Conservation (phyloP, 352 stramenopile species). For the Phytophthora sp. region DNA sequence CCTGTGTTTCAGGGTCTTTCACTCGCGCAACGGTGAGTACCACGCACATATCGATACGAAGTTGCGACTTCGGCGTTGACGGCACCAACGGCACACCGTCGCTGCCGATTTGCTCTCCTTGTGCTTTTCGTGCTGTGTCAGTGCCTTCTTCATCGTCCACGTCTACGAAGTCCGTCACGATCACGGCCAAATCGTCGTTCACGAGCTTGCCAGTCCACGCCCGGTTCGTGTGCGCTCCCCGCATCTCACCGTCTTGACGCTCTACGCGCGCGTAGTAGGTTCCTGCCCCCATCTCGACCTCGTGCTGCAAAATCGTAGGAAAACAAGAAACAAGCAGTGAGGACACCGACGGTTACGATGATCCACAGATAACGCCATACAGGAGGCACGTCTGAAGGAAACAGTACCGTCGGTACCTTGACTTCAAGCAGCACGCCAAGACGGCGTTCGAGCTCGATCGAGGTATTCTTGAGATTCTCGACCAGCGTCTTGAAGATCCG, state of each 20-base stretch:
- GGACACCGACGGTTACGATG: neutral
- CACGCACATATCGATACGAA: constrained; percentile 43
- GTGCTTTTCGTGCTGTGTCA: constrained; percentile 19
- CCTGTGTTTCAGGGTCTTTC: constrained; percentile 27
- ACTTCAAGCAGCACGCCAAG: constrained; percentile 47
- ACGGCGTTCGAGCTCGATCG: constrained; percentile 40
- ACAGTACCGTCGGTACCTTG: constrained; percentile 44
- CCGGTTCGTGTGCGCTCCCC: constrained; percentile 40
- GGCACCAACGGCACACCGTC: constrained; percentile 26
- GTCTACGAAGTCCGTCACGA: constrained; percentile 54
- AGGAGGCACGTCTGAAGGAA: constrained; percentile 12
- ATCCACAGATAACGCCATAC: neutral
- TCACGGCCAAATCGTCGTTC: constrained; percentile 46
- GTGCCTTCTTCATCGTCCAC: constrained; percentile 45
- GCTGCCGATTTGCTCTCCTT: constrained; percentile 21
- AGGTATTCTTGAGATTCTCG: constrained; percentile 45
- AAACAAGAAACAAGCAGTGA: constrained; percentile 8
- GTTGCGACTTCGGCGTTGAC: constrained; percentile 14
- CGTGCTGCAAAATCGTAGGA: constrained; percentile 21
- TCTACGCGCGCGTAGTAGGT: constrained; percentile 49
- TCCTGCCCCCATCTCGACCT: constrained; percentile 36
- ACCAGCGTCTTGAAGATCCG: constrained; percentile 43
- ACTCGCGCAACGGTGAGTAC: constrained; percentile 37
- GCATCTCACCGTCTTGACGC: constrained; percentile 51
- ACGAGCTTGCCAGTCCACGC: constrained; percentile 47